Conservation (phyloP, 306 rosid genomes). For the Sicyos baderoa region DNA sequence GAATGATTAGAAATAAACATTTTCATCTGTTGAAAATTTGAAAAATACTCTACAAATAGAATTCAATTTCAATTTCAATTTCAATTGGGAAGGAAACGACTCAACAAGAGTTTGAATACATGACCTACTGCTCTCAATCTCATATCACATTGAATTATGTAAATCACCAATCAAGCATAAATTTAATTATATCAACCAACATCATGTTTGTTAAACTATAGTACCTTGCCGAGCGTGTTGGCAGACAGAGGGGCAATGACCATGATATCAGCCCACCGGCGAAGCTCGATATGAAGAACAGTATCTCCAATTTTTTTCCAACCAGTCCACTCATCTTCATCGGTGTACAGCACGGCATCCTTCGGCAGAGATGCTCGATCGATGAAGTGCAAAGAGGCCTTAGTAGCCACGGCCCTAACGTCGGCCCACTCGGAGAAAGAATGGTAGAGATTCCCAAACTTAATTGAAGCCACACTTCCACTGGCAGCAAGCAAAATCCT, state of each 20-base stretch:
- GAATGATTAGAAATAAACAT: neutral
- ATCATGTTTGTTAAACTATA: neutral
- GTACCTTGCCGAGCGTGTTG: constrained; percentile 84
- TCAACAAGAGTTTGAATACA: too few species aligned
- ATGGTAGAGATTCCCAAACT: constrained; percentile 48
- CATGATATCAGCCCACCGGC: constrained; percentile 79
- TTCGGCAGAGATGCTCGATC: constrained; percentile 39
- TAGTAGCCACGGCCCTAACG: constrained; percentile 53
- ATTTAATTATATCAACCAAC: too few species aligned
- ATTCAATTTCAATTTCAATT: too few species aligned
- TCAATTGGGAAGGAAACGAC: too few species aligned
- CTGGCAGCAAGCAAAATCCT: constrained; percentile 72
- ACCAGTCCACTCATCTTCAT: constrained; percentile 51
- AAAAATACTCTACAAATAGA: too few species aligned
- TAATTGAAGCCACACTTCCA: constrained; percentile 63
- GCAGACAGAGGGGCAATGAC: constrained; percentile 87
- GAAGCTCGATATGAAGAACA: constrained; percentile 70
- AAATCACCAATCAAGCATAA: too few species aligned
- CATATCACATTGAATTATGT: too few species aligned
- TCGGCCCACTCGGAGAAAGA: constrained; percentile 70
- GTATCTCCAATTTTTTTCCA: constrained; percentile 65
- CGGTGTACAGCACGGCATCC: constrained; percentile 32
- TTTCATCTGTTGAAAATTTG: too few species aligned
- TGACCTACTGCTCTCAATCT: too few species aligned
- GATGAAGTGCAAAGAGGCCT: constrained; percentile 50